Evolutionary conservation across 331 rosid genomes (phyloP), one percentile per base, ranked within the genome.

Genomic region (Malus hybrid): DNA sequence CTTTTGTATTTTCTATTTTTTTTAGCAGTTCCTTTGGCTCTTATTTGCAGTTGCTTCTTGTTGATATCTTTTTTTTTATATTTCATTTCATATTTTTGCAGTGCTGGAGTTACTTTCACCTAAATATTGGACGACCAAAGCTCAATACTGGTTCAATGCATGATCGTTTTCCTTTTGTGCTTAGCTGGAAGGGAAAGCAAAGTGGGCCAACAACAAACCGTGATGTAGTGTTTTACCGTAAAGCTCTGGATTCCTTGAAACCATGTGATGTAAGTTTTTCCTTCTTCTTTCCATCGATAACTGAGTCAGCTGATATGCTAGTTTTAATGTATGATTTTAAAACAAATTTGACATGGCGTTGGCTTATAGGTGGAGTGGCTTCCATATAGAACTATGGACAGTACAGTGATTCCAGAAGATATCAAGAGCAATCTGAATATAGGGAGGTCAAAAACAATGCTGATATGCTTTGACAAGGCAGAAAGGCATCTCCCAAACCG

Each of bases 71-170:
- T 24, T 24, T 24, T 77, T 52, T 60, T 73, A 57, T 66, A 44
- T 44, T 24, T 24, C 39, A 67, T 67, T 59, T 52, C 64, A 31
- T 72, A 67, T 73, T 80, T 81, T 77, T 76, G 78, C 92, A 94
- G 97, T 94, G 97, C 82, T 94, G 99, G 99, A 90, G 99, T 84
- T 89, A 92, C 95, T 94, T 92, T 79, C 96, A 94, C 87, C 86
- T 94, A 71, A 92, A 90, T 79, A 84, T 94, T 77, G 99, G 99
- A 75, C 89, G 99, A 59, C 99, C 99, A 74, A 94, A 88, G 91
- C 93, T 94, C 73, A 90, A 87, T 86, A 88, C 83, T 46, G 97
- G 90, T 32, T 39, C 88, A 73, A 71, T 86, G 84, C 90, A 90
- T 74, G 89, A 88, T 83, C 92, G 96, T 16, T 94, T 92, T 76